A percentile compares a stretch with the other conserved stretches of the same genome.
Conservation (phyloP, 129 eudicot species). For the Lonicera japonica region DNA sequence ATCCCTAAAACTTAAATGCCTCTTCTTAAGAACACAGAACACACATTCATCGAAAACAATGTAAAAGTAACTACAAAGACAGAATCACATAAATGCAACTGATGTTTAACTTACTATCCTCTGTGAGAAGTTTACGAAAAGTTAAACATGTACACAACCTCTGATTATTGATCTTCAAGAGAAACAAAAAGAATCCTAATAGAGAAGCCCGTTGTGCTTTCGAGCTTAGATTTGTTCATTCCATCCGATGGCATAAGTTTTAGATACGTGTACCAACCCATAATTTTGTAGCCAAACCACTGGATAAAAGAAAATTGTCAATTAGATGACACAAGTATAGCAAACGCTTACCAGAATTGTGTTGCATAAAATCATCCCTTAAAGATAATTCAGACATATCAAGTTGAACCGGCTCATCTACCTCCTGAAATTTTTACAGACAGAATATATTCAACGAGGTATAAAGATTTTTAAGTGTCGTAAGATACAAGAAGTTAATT, state of each 20-base stretch:
- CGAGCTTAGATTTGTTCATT: neutral
- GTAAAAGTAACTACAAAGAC: too few species aligned
- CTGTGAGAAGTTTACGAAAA: too few species aligned
- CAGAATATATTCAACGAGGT: too few species aligned
- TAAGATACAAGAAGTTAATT: conserved; percentile 7
- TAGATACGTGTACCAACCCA: neutral
- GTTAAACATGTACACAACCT: too few species aligned
- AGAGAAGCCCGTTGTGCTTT: neutral
- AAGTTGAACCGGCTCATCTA: conserved; percentile 89
- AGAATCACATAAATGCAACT: too few species aligned
- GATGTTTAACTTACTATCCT: too few species aligned
- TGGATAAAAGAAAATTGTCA: neutral
- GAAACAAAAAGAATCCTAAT: neutral
- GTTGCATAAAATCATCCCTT: conserved; percentile 54
- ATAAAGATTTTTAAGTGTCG: neutral
- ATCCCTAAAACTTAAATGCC: too few species aligned
- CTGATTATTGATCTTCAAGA: neutral
- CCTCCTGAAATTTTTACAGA: conserved; percentile 53
- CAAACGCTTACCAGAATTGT: conserved; percentile 47
- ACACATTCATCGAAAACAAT: too few species aligned
- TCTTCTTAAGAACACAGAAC: too few species aligned
- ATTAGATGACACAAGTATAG: neutral
- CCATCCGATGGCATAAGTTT: neutral
- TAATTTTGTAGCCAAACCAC: neutral
- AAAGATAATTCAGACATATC: conserved; percentile 79